Conservation (phyloP, 176 grass and related monocot genomes). For the Carex kokanica region DNA sequence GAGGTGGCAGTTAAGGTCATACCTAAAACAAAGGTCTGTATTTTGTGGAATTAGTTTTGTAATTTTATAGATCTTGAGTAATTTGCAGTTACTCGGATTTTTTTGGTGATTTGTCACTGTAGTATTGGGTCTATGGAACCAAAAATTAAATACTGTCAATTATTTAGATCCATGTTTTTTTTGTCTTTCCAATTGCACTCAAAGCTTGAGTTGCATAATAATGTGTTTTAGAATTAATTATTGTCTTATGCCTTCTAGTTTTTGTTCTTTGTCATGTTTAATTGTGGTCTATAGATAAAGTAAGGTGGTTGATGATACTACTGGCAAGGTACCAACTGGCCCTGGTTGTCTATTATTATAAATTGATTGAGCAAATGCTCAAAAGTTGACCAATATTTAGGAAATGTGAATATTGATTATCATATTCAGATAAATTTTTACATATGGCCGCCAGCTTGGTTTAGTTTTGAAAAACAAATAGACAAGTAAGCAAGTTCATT, state of each 20-base stretch:
- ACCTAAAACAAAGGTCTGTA: constrained; percentile 86
- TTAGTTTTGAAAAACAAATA: neutral
- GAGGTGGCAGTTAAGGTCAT: constrained; percentile 99
- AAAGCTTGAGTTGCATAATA: neutral
- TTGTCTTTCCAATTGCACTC: neutral
- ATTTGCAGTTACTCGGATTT: neutral
- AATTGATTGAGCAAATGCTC: neutral
- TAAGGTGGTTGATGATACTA: neutral
- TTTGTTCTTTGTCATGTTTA: constrained; percentile 5
- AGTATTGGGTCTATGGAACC: neutral
- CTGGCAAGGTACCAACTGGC: neutral
- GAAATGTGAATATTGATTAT: constrained; percentile 8
- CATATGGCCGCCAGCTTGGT: neutral
- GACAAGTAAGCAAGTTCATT: neutral
- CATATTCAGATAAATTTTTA: neutral
- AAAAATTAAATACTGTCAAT: neutral
- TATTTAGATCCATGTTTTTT: constrained; percentile 8
- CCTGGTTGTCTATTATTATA: neutral
- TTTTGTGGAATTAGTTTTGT: constrained; percentile 14
- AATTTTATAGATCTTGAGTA: constrained; percentile 18
- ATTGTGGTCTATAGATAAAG: constrained; percentile 5
- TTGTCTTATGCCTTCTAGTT: constrained; percentile 5
- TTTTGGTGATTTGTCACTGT: neutral
- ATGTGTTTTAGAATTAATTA: neutral
- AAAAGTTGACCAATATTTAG: constrained; percentile 8